Evolutionary conservation across 495 filamentous ascomycete species (phyloP), one percentile per base, ranked within the genome.

Genomic region (Penicillium daleae): DNA sequence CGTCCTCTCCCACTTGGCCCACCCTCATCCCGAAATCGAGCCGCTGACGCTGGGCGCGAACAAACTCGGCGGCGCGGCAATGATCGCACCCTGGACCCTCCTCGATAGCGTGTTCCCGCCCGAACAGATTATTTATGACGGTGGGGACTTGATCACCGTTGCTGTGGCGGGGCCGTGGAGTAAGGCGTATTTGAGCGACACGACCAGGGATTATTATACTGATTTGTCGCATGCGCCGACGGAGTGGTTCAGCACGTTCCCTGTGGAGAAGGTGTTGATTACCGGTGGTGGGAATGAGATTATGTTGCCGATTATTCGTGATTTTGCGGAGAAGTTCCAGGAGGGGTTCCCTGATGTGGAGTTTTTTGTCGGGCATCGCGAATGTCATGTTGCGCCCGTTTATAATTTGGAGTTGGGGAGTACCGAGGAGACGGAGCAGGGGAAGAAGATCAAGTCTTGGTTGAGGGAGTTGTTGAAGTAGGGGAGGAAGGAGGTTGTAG

Each of bases 201-300:
- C 67, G n/a, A 59, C 65, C 12, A 70, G 76, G 4, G 87, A 89
- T 63, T 73, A 77, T 35, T 89, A 87, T 60, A 87, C 78, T 17
- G 80, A 88, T 74, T 71, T 85, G 2, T 71, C 75, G 6, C 68
- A 66, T 27, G 87, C 86, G 37, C 74, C 78, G 17, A 40, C 71
- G 8, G 79, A 80, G 5, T 90, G 86, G 87, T 89, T 81, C 74
- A 46, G 76, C 4, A 58, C 27, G 7, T 75, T 77, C 55, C 74
- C 78, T 0, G 81, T 86, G n/a, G 64, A 78, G 5, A 72, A 78
- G 44, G 71, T 87, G 0, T 61, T 87, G 55, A 74, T 89, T 21
- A 82, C 77, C 27, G 85, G 74, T 7, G 88, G 88, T 0, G 81
- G 73, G 1, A 80, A 81, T 59, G 88, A 91, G 75, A 77, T 88